Evolutionary conservation across 768 basidiomycete genomes (phyloP), one percentile per base, ranked within the genome.

Genomic region (Kwoniella pini): DNA sequence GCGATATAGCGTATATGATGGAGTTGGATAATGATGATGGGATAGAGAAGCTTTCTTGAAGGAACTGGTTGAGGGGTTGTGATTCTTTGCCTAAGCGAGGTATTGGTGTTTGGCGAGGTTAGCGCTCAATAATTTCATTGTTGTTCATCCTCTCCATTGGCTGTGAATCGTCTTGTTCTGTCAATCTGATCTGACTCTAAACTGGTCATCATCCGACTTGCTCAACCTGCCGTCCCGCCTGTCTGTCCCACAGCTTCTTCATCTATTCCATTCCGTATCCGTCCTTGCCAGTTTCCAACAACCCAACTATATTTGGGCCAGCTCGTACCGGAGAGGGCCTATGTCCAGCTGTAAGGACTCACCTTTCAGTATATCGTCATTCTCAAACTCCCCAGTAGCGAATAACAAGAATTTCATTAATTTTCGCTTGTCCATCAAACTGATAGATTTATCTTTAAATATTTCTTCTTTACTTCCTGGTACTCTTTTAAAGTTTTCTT

Each of bases 331-430:
- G n/a, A n/a, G n/a, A n/a, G n/a, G n/a, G n/a, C n/a, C n/a, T n/a
- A n/a, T n/a, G n/a, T n/a, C n/a, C n/a, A n/a, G 15, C 33, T 36
- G 7, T 36, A 7, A 15, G 7, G 24, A 42, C 53, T 53, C 45
- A 70, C 74, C 71, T 60, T 64, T 48, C 12, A 74, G 19, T n/a
- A 71, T 13, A 2, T 68, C 67, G 55, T 69, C 19, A 6, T 75
- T 79, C 74, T 90, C 90, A 57, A 89, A 89, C 0, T 90, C 87
- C 0, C 86, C 85, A 1, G 84, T 84, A 36, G 89, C 87, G 71
- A 91, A 93, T 67, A 87, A 83, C 45, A 98, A 79, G 69, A 95
- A 91, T 58, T 93, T 89, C 89, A 97, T 97, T 24, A 98, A 80
- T 30, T 89, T 83, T 43, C 94, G 81, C 80, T 97, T 98, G 63